phyloP scores from a whole-genome alignment of 2,329 filamentous ascomycete species.

The Alternaria incomplexa region DNA sequence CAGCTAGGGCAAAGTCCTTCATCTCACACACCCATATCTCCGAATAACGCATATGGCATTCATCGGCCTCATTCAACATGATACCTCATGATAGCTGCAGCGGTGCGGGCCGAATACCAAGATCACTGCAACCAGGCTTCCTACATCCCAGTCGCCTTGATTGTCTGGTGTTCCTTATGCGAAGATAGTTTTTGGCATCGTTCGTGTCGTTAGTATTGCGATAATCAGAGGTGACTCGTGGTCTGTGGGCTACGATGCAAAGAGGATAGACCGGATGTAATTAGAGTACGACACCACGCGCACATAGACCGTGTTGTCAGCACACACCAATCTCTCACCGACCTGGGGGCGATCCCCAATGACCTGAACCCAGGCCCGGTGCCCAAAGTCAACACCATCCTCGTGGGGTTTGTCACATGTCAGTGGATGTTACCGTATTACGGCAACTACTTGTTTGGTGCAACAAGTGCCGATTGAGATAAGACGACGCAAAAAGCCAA shows the following conservation, averaged over 20 bases:
- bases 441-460: neutral
- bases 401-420: neutral
- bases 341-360: neutral
- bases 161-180: neutral
- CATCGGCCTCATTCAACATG: neutral
- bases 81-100: neutral
- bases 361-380: neutral
- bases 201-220: neutral
- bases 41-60: neutral
- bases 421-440: neutral
- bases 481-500: neutral
- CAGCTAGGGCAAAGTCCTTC: neutral
- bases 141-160: neutral
- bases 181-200: neutral
- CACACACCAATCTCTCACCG: neutral
- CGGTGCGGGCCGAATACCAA: neutral
- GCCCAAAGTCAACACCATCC: neutral
- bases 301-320: neutral
- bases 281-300: neutral
- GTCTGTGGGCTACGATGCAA: neutral
- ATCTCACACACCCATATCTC: neutral
- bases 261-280: neutral
- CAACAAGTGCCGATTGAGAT: neutral
- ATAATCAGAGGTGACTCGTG: neutral
- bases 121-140: neutral